Evolutionary conservation across 2,329 filamentous ascomycete genomes (phyloP).

Genomic region (Nemania abortiva): DNA sequence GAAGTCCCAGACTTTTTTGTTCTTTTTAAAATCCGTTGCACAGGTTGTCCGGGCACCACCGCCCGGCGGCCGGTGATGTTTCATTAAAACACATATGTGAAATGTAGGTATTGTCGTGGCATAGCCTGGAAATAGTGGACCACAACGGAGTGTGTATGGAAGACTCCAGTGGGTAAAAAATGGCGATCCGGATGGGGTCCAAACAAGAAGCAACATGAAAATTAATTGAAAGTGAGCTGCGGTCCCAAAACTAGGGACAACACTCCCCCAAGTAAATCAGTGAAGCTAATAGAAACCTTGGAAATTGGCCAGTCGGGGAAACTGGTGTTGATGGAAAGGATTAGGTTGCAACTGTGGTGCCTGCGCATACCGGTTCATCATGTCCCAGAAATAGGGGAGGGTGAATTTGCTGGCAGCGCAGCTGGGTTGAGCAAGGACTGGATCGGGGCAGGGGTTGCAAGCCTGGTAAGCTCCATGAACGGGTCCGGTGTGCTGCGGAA

Average conservation of each 20-base stretch:
- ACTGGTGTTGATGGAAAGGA: constrained; percentile 66
- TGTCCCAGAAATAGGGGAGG: constrained; percentile 63
- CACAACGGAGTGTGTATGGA: constrained; percentile 20
- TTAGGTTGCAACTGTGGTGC: constrained; percentile 62
- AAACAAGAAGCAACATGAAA: constrained; percentile 25
- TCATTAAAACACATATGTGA: constrained; percentile 42
- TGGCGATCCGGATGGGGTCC: constrained; percentile 35
- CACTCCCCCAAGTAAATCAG: constrained; percentile 36
- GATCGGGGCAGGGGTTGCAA: constrained; percentile 52
- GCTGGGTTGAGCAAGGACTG: constrained; percentile 48
- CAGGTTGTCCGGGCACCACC: constrained; percentile 38
- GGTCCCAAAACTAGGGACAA: constrained; percentile 31
- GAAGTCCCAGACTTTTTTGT: constrained; percentile 45
- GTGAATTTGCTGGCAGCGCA: constrained; percentile 61
- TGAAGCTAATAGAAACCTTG: constrained; percentile 63
- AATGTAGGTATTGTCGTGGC: constrained; percentile 33
- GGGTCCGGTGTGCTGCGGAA: constrained; percentile 60
- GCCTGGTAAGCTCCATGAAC: constrained; percentile 50
- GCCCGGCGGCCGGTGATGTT: constrained; percentile 27
- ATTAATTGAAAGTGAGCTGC: constrained; percentile 11
- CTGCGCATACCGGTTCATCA: constrained; percentile 64
- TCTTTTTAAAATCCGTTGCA: constrained; percentile 39
- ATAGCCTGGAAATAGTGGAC: constrained; percentile 11
- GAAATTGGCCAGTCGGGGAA: constrained; percentile 64
- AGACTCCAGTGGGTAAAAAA: constrained; percentile 6